These are phyloP conservation scores for Cyclanthera cordifolia DNA, from an alignment of 306 rosid genomes.

Conservation along the genomic window DNA sequence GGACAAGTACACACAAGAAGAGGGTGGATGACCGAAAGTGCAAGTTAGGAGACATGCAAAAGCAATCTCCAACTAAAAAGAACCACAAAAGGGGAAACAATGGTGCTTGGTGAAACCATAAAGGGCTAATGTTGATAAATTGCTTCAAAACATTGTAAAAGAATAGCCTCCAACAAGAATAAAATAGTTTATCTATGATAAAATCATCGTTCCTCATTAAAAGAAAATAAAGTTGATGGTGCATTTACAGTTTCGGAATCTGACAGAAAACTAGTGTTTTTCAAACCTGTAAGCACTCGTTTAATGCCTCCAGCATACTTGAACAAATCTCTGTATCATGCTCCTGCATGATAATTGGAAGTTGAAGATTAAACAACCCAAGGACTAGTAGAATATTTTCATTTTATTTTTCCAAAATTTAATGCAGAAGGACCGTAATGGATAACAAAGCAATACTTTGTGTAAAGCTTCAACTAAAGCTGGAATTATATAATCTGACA, in stretches of 20 bases:
- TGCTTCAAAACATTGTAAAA: neutral
- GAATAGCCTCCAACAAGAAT: neutral
- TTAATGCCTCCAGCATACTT: constrained; percentile 80
- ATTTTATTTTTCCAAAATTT: neutral
- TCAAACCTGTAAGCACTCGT: constrained; percentile 86
- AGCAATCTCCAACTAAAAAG: neutral
- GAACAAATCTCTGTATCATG: constrained; percentile 98
- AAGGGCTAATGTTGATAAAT: neutral
- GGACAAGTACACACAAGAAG: neutral
- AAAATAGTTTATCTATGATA: neutral
- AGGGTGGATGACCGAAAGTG: neutral
- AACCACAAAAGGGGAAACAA: neutral
- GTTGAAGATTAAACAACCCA: neutral
- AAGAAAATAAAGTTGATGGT: neutral
- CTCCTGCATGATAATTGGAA: constrained; percentile 45
- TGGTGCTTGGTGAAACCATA: neutral
- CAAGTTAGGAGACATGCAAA: neutral
- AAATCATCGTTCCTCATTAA: neutral
- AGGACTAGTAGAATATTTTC: neutral
- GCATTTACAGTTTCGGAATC: neutral
- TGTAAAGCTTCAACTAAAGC: constrained; percentile 96
- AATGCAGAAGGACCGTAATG: neutral
- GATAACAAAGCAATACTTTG: constrained; percentile 36
- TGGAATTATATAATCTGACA: constrained; percentile 77
- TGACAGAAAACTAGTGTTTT: neutral